Evolutionary conservation across 306 rosid genomes (phyloP), one percentile per base, ranked within the genome.

Genomic region (Medicago arabica): DNA sequence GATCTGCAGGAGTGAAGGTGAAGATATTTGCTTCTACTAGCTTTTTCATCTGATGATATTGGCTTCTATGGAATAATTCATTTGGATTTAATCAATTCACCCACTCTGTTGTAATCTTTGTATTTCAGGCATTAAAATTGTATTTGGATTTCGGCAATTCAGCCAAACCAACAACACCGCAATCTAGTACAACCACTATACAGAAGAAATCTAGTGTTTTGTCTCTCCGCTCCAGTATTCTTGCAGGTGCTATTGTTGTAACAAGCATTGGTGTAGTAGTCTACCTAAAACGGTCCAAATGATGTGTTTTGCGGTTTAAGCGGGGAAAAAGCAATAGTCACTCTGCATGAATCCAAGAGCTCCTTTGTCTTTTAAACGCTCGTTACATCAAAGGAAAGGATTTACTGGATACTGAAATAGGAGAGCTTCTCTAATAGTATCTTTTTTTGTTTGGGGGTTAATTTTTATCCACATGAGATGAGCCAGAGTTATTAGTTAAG

Each of bases 81-180:
- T 74, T 74, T 71, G 36, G 18, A 44, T 59, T 74, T 70, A 15
- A 10, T 67, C 11, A 59, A 34, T 58, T 15, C 38, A 72, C 31
- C 3, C 31, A 3, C 39, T 67, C 62, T 66, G 38, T 17, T 70
- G 59, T 36, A 51, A 12, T 59, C 28, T 67, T 63, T 49, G 44
- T 61, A 17, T 87, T 79, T 67, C 91, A 95, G 98, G 89, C 86
- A 60, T 78, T 95, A 73, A 95, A 88, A 83, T 78, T 95, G 86
- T 90, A 92, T 83, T 81, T 95, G 90, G 97, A 92, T 47, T 87
- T 74, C 50, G 74, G 78, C 4, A 83, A 83, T 74, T 85, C 85
- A 39, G 51, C 67, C 49, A 84, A 80, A 67, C 67, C 62, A 68
- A 68, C 31, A 31, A 16, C 43, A 58, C 59, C 73, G 44, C 51